A percentile compares a stretch with the other conserved stretches of the same genome.
phyloP scores from a whole-genome alignment of 164 flowering plant genomes.

The Berberis vulgaris region DNA sequence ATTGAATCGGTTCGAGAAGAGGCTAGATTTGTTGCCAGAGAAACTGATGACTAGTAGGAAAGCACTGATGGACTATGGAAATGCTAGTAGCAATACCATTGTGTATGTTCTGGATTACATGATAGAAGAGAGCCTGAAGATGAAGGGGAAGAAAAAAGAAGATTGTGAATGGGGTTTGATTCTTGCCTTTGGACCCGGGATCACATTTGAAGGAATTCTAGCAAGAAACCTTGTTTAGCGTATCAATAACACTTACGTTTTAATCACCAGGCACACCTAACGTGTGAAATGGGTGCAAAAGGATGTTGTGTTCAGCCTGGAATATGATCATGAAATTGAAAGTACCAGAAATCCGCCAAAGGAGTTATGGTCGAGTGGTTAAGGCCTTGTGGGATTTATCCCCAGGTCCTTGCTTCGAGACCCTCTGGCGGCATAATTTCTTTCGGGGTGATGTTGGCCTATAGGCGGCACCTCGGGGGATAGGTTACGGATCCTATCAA shows the following conservation, averaged over 20 bases:
- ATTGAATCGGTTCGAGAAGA: conserved; percentile 72
- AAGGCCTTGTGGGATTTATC: too few species aligned
- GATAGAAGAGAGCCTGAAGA: conserved; percentile 60
- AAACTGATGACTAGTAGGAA: conserved; percentile 69
- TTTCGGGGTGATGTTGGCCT: too few species aligned
- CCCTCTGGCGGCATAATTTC: too few species aligned
- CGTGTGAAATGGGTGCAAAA: not conserved
- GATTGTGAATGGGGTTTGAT: conserved; percentile 73
- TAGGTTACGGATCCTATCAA: too few species aligned
- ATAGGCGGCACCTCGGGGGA: too few species aligned
- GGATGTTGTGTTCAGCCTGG: too few species aligned
- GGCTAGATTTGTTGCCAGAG: conserved; percentile 67
- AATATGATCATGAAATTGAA: too few species aligned
- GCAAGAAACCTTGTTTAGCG: conserved; percentile 43
- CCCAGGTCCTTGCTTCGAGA: too few species aligned
- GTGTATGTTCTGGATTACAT: conserved; percentile 90
- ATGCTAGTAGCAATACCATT: conserved; percentile 89
- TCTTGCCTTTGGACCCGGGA: conserved; percentile 92
- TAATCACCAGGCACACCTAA: not conserved
- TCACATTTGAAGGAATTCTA: conserved; percentile 83
- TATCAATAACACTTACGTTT: too few species aligned
- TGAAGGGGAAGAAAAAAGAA: conserved; percentile 19
- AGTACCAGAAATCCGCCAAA: too few species aligned
- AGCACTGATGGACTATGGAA: conserved; percentile 79
- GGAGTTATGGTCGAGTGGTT: too few species aligned